These are phyloP conservation scores for Lupinus albus DNA, from an alignment of 306 rosid genomes.

Conservation along the genomic window DNA sequence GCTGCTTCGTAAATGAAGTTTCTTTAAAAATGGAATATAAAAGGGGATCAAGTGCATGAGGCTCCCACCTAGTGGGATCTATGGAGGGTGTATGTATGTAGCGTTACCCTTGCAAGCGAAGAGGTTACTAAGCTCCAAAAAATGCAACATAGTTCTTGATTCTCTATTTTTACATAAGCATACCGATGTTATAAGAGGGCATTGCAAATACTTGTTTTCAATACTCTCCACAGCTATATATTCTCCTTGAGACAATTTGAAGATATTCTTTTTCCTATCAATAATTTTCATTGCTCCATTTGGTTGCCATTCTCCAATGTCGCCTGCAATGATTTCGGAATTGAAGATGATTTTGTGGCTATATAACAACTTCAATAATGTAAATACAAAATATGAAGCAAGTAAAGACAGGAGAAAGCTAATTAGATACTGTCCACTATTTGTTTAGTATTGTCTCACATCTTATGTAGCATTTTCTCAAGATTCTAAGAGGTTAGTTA, in stretches of 20 bases:
- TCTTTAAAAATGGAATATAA: neutral
- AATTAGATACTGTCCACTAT: neutral
- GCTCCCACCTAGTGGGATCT: no score
- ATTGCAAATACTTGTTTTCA: constrained; percentile 73
- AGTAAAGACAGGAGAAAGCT: neutral
- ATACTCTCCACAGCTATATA: constrained; percentile 89
- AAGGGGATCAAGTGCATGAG: no score
- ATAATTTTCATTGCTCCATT: constrained; percentile 90
- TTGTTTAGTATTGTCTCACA: neutral
- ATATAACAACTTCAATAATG: neutral
- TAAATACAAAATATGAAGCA: neutral
- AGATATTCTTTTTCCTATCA: constrained; percentile 89
- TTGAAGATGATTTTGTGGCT: constrained; percentile 8
- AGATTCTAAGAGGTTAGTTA: neutral
- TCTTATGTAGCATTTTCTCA: neutral
- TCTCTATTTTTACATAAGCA: constrained; percentile 37
- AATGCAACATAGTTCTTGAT: neutral
- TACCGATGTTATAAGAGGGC: constrained; percentile 84
- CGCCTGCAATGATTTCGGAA: constrained; percentile 61
- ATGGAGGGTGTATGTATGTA: no score
- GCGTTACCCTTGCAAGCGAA: no score
- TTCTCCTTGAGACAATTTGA: constrained; percentile 95
- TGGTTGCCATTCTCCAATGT: constrained; percentile 93
- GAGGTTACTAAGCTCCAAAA: no score
- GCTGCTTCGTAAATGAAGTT: constrained; percentile 2